A percentile compares a stretch with the other conserved stretches of the same genome.
Evolutionary conservation across 2,329 filamentous ascomycete genomes (phyloP).

Genomic region (Hypoxylon sp.): DNA sequence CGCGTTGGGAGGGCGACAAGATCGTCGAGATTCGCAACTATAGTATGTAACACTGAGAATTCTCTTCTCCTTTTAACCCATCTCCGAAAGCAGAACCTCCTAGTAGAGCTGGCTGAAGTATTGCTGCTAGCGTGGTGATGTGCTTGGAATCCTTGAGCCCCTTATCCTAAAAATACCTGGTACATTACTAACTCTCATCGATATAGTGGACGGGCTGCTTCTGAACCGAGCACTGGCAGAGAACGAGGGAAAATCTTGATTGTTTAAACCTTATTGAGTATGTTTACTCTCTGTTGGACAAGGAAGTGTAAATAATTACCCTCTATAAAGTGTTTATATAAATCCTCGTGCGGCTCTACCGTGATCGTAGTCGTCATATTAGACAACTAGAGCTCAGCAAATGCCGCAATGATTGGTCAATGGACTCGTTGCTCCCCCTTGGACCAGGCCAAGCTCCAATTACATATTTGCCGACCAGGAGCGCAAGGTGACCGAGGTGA

Average conservation of each 20-base stretch:
- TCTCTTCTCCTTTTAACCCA: neutral
- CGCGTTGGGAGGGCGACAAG: constrained; percentile 21
- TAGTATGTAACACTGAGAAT: neutral
- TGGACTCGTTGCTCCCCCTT: constrained; percentile 1
- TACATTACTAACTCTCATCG: neutral
- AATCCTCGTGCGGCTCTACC: neutral
- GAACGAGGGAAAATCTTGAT: constrained; percentile 11
- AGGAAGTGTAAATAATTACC: neutral
- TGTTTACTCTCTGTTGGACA: neutral
- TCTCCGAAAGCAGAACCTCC: neutral
- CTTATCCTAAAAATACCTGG: neutral
- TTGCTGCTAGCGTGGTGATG: neutral
- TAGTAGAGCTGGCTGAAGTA: neutral
- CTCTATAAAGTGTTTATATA: constrained; percentile 6
- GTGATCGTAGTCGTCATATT: constrained; percentile 15
- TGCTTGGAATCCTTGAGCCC: neutral
- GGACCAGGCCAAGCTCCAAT: constrained; percentile 38
- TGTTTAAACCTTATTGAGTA: neutral
- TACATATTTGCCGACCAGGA: constrained; percentile 32
- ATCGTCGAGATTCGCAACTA: constrained; percentile 25
- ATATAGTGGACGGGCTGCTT: constrained; percentile 12
- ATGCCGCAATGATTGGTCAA: constrained; percentile 23
- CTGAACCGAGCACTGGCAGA: constrained; percentile 18
- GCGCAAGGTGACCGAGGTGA: constrained; percentile 26
- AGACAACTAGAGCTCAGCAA: constrained; percentile 10